Conservation (phyloP, 805 yeast species). For the Candida rishiriensis region DNA sequence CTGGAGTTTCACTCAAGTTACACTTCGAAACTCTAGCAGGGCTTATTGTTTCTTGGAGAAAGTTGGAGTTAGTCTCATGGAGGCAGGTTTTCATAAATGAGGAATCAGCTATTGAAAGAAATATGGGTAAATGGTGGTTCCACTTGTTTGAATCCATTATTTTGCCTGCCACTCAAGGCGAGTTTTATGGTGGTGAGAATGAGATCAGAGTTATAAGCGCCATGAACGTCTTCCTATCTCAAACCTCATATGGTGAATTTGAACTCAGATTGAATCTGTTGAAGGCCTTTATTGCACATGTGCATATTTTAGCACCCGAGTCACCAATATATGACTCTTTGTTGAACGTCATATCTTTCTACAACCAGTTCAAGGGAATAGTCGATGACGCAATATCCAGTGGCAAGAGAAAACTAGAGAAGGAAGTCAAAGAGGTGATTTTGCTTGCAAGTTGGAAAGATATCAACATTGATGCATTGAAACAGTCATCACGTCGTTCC, state of each 20-base stretch:
- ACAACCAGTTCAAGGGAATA: conserved; percentile 54
- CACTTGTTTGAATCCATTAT: conserved; percentile 79
- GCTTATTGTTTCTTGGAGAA: conserved; percentile 87
- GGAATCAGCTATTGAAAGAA: conserved; percentile 41
- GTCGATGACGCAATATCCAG: conserved; percentile 42
- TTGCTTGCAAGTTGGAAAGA: conserved; percentile 96
- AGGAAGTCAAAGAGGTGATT: conserved; percentile 80
- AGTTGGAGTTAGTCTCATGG: conserved; percentile 84
- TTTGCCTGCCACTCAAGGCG: conserved; percentile 42
- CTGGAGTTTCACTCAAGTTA: conserved; percentile 58
- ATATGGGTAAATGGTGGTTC: conserved; percentile 85
- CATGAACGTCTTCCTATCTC: conserved; percentile 69
- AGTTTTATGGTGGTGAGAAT: conserved; percentile 30
- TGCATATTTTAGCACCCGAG: conserved; percentile 27
- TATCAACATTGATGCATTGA: conserved; percentile 86
- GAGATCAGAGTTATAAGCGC: conserved; percentile 46
- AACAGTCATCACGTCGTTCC: conserved; percentile 88
- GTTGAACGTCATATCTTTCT: conserved; percentile 56
- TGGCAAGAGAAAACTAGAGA: conserved; percentile 56
- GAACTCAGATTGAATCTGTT: conserved; percentile 53
- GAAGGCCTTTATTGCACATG: conserved; percentile 59
- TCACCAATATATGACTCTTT: conserved; percentile 37
- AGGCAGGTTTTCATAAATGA: conserved; percentile 66
- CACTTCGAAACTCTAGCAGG: conserved; percentile 56
- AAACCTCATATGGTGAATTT: conserved; percentile 75